Base-by-base conservation (phyloP, 805 yeast species). In the Clavispora phyllophila region DNA sequence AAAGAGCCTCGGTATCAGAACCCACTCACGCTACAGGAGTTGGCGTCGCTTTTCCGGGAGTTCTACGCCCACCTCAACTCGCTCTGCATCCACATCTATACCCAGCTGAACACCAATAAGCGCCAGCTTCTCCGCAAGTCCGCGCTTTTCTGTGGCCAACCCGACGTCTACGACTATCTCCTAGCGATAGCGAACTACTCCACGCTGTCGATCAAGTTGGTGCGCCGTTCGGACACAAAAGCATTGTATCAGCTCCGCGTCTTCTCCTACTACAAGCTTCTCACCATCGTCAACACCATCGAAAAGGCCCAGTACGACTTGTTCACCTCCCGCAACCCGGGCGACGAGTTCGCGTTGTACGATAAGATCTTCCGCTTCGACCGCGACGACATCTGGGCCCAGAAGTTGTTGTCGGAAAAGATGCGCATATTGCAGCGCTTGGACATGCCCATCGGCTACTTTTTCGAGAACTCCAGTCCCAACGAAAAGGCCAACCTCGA, bases 1-100 rank as follows among this genome's bases (percentile, higher is more conserved):
- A 65, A 65, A 47, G 75, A 69, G 45, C 75, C 75, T 9, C 58
- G 74, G 20, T 70, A 62, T 46, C 73, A 64, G 51, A 54, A 65
- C 31, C 75, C 75, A 5, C 54, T 70, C 19, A 57, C 69, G 9
- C 53, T 68, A 18, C 38, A 44, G 17, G 73, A 70, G 48, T 53
- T 70, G 28, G 57, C 67, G 10, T 34, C 43, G 17, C 52, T 70
- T 34, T 70, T 70, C 48, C 53, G 55, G 28, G 51, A 53, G 15
- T 70, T 68, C 47, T 66, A 65, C 53, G 56, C 56, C n/a, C 73
- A 70, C 43, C 56, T 70, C 44, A 61, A 66, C 50, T 56, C 66
- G 13, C 51, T 66, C 14, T 60, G 57, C 12, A 45, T 67, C 41
- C 49, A 60, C 37, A 47, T 62, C 9, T 68, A 60, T 45, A 65